Evolutionary conservation across 441 rosid species (phyloP).

Genomic region (Hypseocharis bilobata): DNA sequence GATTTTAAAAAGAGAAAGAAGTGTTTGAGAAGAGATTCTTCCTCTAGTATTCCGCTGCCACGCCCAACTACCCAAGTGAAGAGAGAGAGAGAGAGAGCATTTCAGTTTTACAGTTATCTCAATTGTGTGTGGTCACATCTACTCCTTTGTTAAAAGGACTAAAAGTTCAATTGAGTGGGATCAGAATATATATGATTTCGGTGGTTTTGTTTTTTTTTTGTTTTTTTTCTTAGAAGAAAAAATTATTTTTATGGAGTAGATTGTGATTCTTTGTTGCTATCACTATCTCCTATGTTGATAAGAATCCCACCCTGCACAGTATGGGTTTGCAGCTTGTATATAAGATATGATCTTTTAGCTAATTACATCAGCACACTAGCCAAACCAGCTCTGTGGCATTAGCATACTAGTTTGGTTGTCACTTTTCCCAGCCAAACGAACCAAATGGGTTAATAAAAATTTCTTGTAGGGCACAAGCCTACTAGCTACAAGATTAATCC

Average conservation of each 20-base stretch:
- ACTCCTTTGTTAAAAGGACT: constrained; percentile 23
- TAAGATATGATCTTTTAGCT: not conserved
- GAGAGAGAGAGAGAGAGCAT: not conserved
- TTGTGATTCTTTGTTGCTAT: constrained; percentile 29
- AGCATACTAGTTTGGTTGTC: constrained; percentile 6
- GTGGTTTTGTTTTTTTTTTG: constrained; percentile 17
- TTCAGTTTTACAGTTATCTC: not conserved
- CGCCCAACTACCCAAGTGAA: constrained; percentile 18
- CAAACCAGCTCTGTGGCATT: not conserved
- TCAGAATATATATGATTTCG: constrained; percentile 32
- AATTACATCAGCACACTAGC: constrained; percentile 18
- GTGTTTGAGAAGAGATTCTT: constrained; percentile 37
- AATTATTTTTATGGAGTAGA: constrained; percentile 12
- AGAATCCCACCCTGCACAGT: constrained; percentile 33
- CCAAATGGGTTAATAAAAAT: not conserved
- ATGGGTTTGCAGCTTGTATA: constrained; percentile 16
- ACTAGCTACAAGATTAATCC: not conserved
- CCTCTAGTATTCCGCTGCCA: constrained; percentile 40
- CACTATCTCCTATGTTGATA: constrained; percentile 39
- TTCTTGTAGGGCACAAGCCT: not conserved
- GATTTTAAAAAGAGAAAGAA: constrained; percentile 24
- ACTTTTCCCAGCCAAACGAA: constrained; percentile 21
- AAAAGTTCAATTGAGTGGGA: too few relatives aligned
- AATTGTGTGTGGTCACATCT: constrained; percentile 32
- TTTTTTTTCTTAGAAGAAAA: too few relatives aligned